Conservation (phyloP, 2,329 filamentous ascomycete species). For the Trichoderma arundinaceum region DNA sequence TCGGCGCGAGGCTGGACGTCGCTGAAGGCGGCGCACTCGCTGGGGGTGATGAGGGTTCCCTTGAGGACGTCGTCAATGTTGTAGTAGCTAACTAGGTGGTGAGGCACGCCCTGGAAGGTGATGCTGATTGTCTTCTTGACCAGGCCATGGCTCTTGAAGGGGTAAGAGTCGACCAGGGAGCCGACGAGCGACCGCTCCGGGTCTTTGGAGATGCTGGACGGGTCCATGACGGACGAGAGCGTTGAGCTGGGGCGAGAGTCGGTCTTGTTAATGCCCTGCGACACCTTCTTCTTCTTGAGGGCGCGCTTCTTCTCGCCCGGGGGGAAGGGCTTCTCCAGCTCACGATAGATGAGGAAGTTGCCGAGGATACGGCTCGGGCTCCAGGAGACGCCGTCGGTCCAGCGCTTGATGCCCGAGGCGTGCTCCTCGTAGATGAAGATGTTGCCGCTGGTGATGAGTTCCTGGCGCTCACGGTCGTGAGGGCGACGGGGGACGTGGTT, state of each 20-base stretch:
- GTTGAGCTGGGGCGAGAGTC: slow-evolving; percentile 38
- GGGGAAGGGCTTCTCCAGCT: slow-evolving; percentile 77
- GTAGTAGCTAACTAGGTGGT: slow-evolving; percentile 91
- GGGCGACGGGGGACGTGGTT: slow-evolving; percentile 81
- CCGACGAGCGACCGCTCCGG: slow-evolving; percentile 65
- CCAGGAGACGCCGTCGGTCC: slow-evolving; percentile 93
- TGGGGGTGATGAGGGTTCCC: slow-evolving; percentile 63
- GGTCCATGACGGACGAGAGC: slow-evolving; percentile 32
- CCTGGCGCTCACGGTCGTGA: slow-evolving; percentile 79
- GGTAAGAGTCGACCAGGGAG: slow-evolving; percentile 86
- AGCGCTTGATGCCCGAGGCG: slow-evolving; percentile 88
- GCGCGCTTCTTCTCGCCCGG: slow-evolving; percentile 86
- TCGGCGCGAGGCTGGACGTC: slow-evolving; percentile 61
- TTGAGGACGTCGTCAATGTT: slow-evolving; percentile 76
- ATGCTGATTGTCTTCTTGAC: slow-evolving; percentile 95
- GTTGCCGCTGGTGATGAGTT: slow-evolving; percentile 81
- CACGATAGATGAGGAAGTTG: slow-evolving; percentile 85
- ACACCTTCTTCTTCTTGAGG: slow-evolving; percentile 66
- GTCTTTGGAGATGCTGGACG: slow-evolving; percentile 39
- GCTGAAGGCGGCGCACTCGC: slow-evolving; percentile 48
- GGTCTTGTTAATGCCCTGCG: slow-evolving; percentile 47
- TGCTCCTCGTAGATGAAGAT: slow-evolving; percentile 93
- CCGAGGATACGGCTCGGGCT: slow-evolving; percentile 85
- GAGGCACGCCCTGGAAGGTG: slow-evolving; percentile 72
- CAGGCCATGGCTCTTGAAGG: slow-evolving; percentile 80